These are phyloP conservation scores for Ramaria sp. DNA, from an alignment of 768 basidiomycete genomes.

Conservation along the genomic window DNA sequence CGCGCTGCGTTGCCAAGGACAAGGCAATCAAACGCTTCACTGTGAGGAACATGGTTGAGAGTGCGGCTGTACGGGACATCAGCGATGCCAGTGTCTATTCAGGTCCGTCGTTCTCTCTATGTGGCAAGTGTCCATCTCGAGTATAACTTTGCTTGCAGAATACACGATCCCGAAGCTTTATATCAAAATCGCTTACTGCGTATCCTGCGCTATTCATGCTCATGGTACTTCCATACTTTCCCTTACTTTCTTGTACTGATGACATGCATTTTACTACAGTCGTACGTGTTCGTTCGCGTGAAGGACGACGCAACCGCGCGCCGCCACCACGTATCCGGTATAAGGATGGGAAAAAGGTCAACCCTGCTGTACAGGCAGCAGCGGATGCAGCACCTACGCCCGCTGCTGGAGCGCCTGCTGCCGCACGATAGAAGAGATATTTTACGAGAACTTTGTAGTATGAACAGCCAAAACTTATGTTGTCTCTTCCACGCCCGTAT, in stretches of 20 bases:
- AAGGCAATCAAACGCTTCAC: conserved; percentile 99
- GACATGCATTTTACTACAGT: conserved; percentile 37
- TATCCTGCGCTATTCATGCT: conserved; percentile 98
- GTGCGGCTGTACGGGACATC: conserved; percentile 94
- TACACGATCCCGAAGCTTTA: conserved; percentile 96
- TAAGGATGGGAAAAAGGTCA: conserved; percentile 95
- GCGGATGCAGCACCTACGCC: conserved; percentile 70
- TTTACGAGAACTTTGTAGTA: not conserved
- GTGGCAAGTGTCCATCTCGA: not conserved
- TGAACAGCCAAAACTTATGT: no score
- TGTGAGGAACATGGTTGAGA: conserved; percentile 99
- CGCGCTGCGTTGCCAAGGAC: conserved; percentile 95
- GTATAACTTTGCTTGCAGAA: conserved; percentile 40
- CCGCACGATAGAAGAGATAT: not conserved
- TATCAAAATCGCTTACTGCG: conserved; percentile 98
- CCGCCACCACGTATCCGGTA: conserved; percentile 93
- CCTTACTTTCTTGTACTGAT: not conserved
- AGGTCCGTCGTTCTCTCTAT: conserved; percentile 39
- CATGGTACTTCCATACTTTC: conserved; percentile 49
- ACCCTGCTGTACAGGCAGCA: conserved; percentile 89
- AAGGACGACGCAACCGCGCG: conserved; percentile 93
- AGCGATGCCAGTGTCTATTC: conserved; percentile 90
- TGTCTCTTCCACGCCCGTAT: no score
- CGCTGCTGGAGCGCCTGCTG: conserved; percentile 2
- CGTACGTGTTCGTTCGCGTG: conserved; percentile 93